These are phyloP conservation scores for Saccharomyces hybrid DNA, from an alignment of 1,139 yeast species.

Conservation along the genomic window DNA sequence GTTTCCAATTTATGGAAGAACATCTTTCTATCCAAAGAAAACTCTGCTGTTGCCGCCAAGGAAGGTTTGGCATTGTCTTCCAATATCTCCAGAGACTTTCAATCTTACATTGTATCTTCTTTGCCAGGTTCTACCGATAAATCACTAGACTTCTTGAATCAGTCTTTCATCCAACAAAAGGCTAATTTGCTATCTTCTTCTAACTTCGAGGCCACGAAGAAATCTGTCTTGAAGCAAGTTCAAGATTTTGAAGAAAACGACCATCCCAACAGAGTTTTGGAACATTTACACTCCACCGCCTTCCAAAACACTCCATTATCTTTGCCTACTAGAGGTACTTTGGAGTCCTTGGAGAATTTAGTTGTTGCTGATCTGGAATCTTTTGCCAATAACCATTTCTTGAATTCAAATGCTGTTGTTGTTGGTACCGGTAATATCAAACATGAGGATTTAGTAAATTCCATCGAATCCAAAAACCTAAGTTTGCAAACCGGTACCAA, in stretches of 20 bases:
- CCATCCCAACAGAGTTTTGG: slow-evolving; percentile 42
- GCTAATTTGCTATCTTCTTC: slow-evolving; percentile 3
- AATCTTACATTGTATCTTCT: slow-evolving; percentile 46
- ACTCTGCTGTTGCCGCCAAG: slow-evolving; percentile 31
- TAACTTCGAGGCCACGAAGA: slow-evolving; percentile 28
- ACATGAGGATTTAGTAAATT: slow-evolving; percentile 60
- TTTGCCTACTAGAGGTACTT: slow-evolving; percentile 66
- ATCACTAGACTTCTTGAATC: slow-evolving; percentile 31
- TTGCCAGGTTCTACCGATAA: slow-evolving; percentile 44
- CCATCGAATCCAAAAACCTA: slow-evolving; percentile 41
- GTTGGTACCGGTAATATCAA: slow-evolving; percentile 67
- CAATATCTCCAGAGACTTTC: slow-evolving; percentile 44
- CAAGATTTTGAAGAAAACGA: slow-evolving; percentile 34
- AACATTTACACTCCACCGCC: slow-evolving; percentile 72
- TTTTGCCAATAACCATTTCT: slow-evolving; percentile 50
- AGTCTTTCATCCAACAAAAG: slow-evolving; percentile 6
- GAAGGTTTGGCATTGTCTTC: slow-evolving; percentile 43
- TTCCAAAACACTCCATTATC: slow-evolving; percentile 78
- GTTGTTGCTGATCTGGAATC: slow-evolving; percentile 50
- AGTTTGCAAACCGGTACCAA: slow-evolving; percentile 42
- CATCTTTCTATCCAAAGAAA: slow-evolving; percentile 36
- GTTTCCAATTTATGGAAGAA: slow-evolving; percentile 57
- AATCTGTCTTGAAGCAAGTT: slow-evolving; percentile 34
- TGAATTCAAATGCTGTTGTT: slow-evolving; percentile 56
- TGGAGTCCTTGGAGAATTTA: slow-evolving; percentile 51